Evolutionary conservation across 163 green algal genomes (phyloP), one percentile per base, ranked within the genome.

Genomic region (Prototheca wickerhamii): DNA sequence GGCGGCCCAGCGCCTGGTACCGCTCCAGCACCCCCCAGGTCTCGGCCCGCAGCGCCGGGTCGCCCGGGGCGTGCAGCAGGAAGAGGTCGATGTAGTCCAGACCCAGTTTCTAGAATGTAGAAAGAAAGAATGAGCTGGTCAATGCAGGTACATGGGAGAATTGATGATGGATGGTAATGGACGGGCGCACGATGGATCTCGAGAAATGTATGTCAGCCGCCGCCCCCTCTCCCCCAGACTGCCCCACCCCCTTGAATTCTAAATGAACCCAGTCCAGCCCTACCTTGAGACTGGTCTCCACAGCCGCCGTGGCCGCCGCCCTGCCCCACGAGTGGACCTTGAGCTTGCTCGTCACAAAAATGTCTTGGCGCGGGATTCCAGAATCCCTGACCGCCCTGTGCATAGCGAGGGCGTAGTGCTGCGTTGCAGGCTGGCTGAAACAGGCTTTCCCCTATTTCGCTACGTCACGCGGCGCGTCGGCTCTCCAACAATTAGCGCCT

Each of bases 271-370:
- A n/a, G n/a, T n/a, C n/a, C n/a, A n/a, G 15, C 37, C 46, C 20
- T 25, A 54, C 46, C 23, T 54, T 28, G 12, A 54, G 42, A 26
- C 15, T 58, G 37, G 21, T 54, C 43, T 59, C 63, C 33, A 29
- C 58, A 21, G 28, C 31, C 2, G 64, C 54, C 33, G 34, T 23
- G 1, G 65, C 68, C 15, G 25, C 52, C 6, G 70, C 61, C 25
- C 66, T 68, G 20, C 72, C 71, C 57, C 64, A 79, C 12, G 70
- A 35, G 31, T n/a, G 50, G 0, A 63, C 35, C 62, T 71, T 82
- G 2, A 85, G 18, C 58, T 85, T 84, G 43, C 34, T 79, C 15
- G 80, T 84, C 3, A 83, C n/a, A 28, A 72, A 87, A 1, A 85
- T 31, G 18, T 83, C 26, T 18, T 76, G 57, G 0, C 78, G 58